phyloP scores from a whole-genome alignment of 2,329 filamentous ascomycete genomes.

The Ophiostoma sp. region DNA sequence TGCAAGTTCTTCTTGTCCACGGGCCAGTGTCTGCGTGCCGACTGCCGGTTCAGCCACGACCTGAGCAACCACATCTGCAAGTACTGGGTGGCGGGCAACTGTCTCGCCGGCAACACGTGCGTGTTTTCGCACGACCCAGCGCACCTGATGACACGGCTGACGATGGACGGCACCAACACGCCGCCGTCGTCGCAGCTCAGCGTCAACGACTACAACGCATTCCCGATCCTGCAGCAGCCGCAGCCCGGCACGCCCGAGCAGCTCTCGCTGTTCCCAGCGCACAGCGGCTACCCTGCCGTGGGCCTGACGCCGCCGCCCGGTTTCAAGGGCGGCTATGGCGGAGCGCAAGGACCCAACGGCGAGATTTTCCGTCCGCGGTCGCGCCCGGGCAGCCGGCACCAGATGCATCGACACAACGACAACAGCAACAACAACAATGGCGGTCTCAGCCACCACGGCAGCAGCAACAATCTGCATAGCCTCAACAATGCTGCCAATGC shows the following conservation, averaged over 20 bases:
- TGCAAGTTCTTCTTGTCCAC: conserved; percentile 97
- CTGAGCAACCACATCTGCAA: conserved; percentile 96
- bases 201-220: conserved; percentile 74
- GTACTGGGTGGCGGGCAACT: conserved; percentile 97
- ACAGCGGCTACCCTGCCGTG: conserved; percentile 49
- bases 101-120: conserved; percentile 86
- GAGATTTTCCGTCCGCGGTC: conserved; percentile 69
- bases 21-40: conserved; percentile 89
- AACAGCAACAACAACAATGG: conserved; percentile 33
- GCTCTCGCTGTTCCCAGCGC: conserved; percentile 47
- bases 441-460: conserved; percentile 6
- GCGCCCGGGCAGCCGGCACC: conserved; percentile 76
- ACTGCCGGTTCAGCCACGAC: conserved; percentile 96
- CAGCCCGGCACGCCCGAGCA: conserved; percentile 56
- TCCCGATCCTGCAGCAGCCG: conserved; percentile 70
- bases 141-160: conserved; percentile 75
- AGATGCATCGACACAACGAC: conserved; percentile 48
- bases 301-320: conserved; percentile 63
- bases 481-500: not conserved
- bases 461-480: not conserved
- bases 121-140: conserved; percentile 96
- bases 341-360: conserved; percentile 34
- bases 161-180: conserved; percentile 62
- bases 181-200: conserved; percentile 58
- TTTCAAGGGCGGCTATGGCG: conserved; percentile 52